Evolutionary conservation across 2,329 filamentous ascomycete genomes (phyloP).

Genomic region (Colletotrichum phormii): DNA sequence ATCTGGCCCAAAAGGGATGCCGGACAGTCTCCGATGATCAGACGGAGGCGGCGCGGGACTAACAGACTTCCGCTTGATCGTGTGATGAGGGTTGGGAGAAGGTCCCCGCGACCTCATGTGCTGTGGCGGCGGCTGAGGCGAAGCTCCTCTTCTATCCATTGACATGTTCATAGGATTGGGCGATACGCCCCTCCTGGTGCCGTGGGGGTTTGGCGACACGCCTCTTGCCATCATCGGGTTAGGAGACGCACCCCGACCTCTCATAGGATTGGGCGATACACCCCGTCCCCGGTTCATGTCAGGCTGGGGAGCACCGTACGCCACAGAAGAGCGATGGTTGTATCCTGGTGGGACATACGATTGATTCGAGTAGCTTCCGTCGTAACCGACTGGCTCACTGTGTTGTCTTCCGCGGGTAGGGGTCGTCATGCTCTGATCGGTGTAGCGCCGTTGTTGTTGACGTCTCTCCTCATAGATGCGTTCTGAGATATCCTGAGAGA

Average conservation of each 20-base stretch:
- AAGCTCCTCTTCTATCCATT: conserved; percentile 41
- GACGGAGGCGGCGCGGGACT: conserved; percentile 72
- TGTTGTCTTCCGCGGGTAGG: conserved; percentile 55
- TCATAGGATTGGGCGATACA: conserved; percentile 53
- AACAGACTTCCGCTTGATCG: conserved; percentile 77
- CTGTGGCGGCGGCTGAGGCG: conserved; percentile 43
- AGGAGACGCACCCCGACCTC: conserved; percentile 20
- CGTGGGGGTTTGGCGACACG: conserved; percentile 41
- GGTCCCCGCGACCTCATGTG: conserved; percentile 54
- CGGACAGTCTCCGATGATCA: conserved; percentile 65
- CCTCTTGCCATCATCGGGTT: conserved; percentile 58
- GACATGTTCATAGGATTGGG: conserved; percentile 54
- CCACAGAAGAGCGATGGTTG: conserved; percentile 53
- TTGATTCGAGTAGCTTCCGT: conserved; percentile 41
- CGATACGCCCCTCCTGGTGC: conserved; percentile 51
- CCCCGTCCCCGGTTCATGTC: conserved; percentile 44
- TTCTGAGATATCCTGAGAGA: conserved; percentile 68
- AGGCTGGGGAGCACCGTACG: conserved; percentile 49
- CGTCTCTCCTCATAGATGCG: conserved; percentile 67
- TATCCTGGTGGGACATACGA: conserved; percentile 55
- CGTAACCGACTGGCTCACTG: conserved; percentile 41
- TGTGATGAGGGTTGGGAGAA: conserved; percentile 61
- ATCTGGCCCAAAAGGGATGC: conserved; percentile 79
- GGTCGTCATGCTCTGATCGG: conserved; percentile 52
- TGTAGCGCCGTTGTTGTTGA: conserved; percentile 58